Conservation (phyloP, 352 stramenopile species). For the Paralagenidium karlingii region DNA sequence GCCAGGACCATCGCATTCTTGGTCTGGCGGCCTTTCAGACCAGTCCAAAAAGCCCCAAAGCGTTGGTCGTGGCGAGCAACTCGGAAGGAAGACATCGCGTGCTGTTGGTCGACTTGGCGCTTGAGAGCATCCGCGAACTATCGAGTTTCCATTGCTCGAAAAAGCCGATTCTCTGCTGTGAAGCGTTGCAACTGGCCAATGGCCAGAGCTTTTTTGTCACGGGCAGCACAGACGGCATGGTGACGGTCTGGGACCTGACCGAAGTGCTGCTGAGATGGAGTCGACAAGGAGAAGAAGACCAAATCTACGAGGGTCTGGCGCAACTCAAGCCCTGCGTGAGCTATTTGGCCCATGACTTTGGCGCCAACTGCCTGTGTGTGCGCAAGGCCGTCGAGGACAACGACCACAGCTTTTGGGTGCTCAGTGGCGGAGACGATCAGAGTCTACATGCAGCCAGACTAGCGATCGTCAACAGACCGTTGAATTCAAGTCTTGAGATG, state of each 20-base stretch:
- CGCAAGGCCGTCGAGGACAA: background rate
- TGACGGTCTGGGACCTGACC: conserved; percentile 62
- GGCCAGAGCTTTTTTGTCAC: conserved; percentile 36
- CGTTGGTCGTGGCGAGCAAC: conserved; percentile 56
- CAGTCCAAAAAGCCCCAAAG: conserved; percentile 15
- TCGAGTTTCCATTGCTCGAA: conserved; percentile 42
- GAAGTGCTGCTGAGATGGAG: conserved; percentile 11
- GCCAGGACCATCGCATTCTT: conserved; percentile 79
- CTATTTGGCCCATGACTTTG: conserved; percentile 79
- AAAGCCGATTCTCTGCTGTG: conserved; percentile 74
- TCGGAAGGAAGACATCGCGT: conserved; percentile 62
- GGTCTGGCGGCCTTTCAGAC: conserved; percentile 45
- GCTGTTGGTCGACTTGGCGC: conserved; percentile 35
- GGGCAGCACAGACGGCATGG: conserved; percentile 65
- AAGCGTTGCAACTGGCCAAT: conserved; percentile 15
- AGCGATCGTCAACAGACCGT: too few relatives aligned
- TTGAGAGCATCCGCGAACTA: conserved; percentile 14
- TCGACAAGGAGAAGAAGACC: background rate
- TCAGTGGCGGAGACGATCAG: conserved; percentile 78
- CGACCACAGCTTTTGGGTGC: conserved; percentile 25
- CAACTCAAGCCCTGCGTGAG: conserved; percentile 21
- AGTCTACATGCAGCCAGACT: conserved; percentile 14
- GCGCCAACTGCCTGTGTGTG: conserved; percentile 55
- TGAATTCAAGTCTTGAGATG: too few relatives aligned
- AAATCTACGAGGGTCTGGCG: conserved; percentile 6